These are phyloP conservation scores for Xylariales sp. DNA, from an alignment of 2,329 filamentous ascomycete species.

Conservation along the genomic window DNA sequence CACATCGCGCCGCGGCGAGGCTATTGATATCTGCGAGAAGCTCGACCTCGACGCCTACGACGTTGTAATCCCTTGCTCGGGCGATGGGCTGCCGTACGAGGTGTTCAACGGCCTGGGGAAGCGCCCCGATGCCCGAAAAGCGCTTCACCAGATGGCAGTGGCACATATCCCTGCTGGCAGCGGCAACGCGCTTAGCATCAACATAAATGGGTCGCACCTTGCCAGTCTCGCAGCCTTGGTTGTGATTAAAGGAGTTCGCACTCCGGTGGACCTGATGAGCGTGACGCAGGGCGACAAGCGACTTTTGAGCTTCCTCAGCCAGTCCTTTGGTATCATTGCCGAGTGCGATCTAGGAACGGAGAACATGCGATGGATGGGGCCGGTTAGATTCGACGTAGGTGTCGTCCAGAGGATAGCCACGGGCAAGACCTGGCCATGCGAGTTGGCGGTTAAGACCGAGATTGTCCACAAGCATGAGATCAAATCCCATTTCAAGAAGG, in stretches of 20 bases:
- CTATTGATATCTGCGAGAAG: slow-evolving; percentile 67
- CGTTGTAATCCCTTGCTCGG: slow-evolving; percentile 82
- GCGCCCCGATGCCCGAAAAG: slow-evolving; percentile 68
- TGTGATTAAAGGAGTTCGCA: slow-evolving; percentile 83
- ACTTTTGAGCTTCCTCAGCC: slow-evolving; percentile 83
- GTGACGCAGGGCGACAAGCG: slow-evolving; percentile 76
- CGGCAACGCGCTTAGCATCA: slow-evolving; percentile 90
- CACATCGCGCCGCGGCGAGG: slow-evolving; percentile 72
- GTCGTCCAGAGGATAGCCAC: slow-evolving; percentile 72
- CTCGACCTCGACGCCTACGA: slow-evolving; percentile 79
- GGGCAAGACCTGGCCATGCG: slow-evolving; percentile 80
- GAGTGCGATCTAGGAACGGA: slow-evolving; percentile 90
- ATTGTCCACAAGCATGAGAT: slow-evolving; percentile 71
- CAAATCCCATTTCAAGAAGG: slow-evolving; percentile 64
- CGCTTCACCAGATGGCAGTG: slow-evolving; percentile 73
- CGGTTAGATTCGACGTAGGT: slow-evolving; percentile 78
- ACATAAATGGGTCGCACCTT: slow-evolving; percentile 76
- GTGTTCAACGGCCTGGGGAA: slow-evolving; percentile 89
- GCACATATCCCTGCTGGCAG: slow-evolving; percentile 88
- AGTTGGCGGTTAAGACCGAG: slow-evolving; percentile 80
- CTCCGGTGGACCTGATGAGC: slow-evolving; percentile 79
- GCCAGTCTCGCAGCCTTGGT: slow-evolving; percentile 73
- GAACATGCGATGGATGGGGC: slow-evolving; percentile 88
- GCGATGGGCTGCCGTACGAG: slow-evolving; percentile 88
- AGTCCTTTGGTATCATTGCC: slow-evolving; percentile 84